Percentiles rank a stretch among this genome's conserved stretches.
Evolutionary conservation across 495 filamentous ascomycete genomes (phyloP).

Genomic region (Aspergillus baeticus): DNA sequence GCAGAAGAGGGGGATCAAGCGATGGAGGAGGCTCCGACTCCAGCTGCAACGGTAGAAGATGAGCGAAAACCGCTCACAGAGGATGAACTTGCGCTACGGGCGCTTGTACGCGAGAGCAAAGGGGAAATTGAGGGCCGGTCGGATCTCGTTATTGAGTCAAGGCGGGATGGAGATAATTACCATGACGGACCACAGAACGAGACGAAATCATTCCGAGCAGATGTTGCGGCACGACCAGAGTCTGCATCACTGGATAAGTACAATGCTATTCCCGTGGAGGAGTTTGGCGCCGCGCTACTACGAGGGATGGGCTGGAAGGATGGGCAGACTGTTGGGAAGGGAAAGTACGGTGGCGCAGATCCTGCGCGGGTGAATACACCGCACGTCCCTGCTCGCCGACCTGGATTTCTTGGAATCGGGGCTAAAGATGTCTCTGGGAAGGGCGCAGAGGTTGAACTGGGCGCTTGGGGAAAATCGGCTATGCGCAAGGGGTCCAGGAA

Average conservation of each 20-base stretch:
- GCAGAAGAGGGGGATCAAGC: conserved; percentile 24
- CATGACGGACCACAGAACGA: conserved; percentile 37
- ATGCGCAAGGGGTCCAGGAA: conserved; percentile 56
- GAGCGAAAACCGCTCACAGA: conserved; percentile 46
- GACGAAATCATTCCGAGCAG: conserved; percentile 64
- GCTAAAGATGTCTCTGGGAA: conserved; percentile 60
- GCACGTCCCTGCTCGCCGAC: conserved; percentile 59
- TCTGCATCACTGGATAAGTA: conserved; percentile 80
- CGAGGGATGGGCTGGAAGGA: conserved; percentile 95
- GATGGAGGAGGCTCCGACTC: conserved; percentile 28
- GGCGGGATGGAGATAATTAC: conserved; percentile 23
- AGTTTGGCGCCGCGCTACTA: conserved; percentile 86
- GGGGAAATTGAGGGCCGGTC: conserved; percentile 49
- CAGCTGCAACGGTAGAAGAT: conserved; percentile 10
- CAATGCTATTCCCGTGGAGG: conserved; percentile 82
- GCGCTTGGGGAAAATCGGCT: conserved; percentile 69
- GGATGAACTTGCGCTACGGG: conserved; percentile 78
- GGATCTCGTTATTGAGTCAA: conserved; percentile 59
- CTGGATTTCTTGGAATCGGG: conserved; percentile 83
- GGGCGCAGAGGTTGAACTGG: conserved; percentile 72
- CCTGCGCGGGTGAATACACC: conserved; percentile 34
- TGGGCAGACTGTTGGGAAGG: conserved; percentile 66
- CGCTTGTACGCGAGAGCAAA: conserved; percentile 62
- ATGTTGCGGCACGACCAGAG: conserved; percentile 71
- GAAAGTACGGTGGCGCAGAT: conserved; percentile 39